Evolutionary conservation across 345 rosid species (phyloP), one percentile per base, ranked within the genome.

Genomic region (Acer campestre): DNA sequence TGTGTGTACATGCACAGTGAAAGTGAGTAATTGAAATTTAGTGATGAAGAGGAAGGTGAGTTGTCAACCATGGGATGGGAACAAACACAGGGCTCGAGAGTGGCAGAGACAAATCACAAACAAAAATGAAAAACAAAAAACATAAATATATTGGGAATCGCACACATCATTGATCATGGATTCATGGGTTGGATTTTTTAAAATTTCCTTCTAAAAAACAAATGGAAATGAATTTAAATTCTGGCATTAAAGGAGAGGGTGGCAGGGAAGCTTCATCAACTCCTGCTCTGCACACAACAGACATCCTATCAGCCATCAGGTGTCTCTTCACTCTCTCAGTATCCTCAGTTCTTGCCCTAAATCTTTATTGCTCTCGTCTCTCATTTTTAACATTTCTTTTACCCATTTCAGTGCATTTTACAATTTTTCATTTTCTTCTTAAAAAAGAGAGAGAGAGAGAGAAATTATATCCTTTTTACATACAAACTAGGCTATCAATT

Each of bases 81-180:
- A 78, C 81, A 76, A 61, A 62, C 86, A 79, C 86, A 80, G 75
- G 85, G 88, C 85, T 82, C 85, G 88, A 85, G 88, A 78, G 35
- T 29, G 20, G 27, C 65, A 67, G 51, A 67, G 51, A 67, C 48
- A 68, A 69, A 68, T 18, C 38, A 27, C 61, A 73, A 31, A 51
- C 35, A 25, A 29, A 72, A 61, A 44, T 35, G 38, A 35, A 35
- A 0, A 35, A 4, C 6, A 29, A 29, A 27, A 29, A 29, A 29
- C 31, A 29, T 29, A 1, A 17, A 8, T 58, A n/a, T 35, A 78
- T 77, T 74, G 83, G 79, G 73, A 35, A 63, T 58, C 82, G 61
- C 74, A 66, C 64, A 38, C 64, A 76, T 71, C 73, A 76, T 66
- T 74, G 63, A 59, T 35, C 38, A 4, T 59, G 63, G 62, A 31